Evolutionary conservation across 495 filamentous ascomycete species (phyloP).

Genomic region (Penicillium manginii): DNA sequence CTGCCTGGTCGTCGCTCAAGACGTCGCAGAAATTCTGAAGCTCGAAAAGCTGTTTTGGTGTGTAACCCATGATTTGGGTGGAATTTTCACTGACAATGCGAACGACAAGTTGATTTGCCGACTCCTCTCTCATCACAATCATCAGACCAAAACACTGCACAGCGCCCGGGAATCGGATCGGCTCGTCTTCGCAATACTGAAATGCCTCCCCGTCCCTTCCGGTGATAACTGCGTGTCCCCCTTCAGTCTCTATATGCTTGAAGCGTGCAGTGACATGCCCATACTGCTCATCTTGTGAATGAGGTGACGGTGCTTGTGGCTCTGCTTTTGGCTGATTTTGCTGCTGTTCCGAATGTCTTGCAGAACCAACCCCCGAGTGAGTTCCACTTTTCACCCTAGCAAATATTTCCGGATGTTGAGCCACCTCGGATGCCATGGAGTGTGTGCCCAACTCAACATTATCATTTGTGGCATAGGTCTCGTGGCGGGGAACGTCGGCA

Average conservation of each 20-base stretch:
- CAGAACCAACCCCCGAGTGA: slow-evolving; percentile 1
- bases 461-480: slow-evolving; percentile 19
- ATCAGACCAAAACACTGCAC: slow-evolving; percentile 83
- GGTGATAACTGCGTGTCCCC: slow-evolving; percentile 84
- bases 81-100: slow-evolving; percentile 89
- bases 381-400: slow-evolving; percentile 17
- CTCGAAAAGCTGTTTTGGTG: slow-evolving; percentile 75
- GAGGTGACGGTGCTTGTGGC: background rate
- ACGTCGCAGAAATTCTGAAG: slow-evolving; percentile 79
- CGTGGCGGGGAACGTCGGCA: slow-evolving; percentile 13
- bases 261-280: slow-evolving; percentile 70
- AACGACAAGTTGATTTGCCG: slow-evolving; percentile 68
- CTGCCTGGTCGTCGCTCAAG: slow-evolving; percentile 77
- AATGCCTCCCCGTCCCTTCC: slow-evolving; percentile 70
- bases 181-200: slow-evolving; percentile 90
- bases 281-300: slow-evolving; percentile 31
- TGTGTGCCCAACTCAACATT: slow-evolving; percentile 24
- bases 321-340: background rate
- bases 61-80: slow-evolving; percentile 73
- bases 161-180: slow-evolving; percentile 91
- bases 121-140: slow-evolving; percentile 73
- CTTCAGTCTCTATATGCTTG: slow-evolving; percentile 76
- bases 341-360: background rate
- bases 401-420: slow-evolving; percentile 27
- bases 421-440: slow-evolving; percentile 24